Evolutionary conservation across 306 rosid genomes (phyloP), one percentile per base, ranked within the genome.

Genomic region (Ziziphus jujuba): DNA sequence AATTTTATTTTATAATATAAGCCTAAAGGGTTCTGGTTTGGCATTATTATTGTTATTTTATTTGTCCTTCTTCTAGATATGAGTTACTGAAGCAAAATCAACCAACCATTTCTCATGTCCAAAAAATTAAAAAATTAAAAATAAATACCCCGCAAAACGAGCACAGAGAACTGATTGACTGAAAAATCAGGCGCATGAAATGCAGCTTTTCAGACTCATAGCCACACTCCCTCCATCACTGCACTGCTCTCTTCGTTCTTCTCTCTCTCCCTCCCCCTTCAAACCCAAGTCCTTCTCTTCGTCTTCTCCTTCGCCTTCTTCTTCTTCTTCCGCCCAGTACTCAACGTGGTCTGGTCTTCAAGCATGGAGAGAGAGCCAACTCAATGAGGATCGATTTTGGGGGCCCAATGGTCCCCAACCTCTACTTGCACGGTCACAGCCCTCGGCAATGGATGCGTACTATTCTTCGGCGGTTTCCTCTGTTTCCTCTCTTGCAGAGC

Each of bases 401-500:
- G 97, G 98, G 53, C 75, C 74, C 65, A 64, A 73, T 7, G 95
- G 87, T 43, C 97, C 98, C 0, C 68, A 82, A 66, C 71, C 80
- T 25, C 69, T 51, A 49, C 47, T 60, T 6, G 77, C 11, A 17
- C 67, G 45, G 36, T 50, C 81, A 17, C 47, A 55, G 31, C 14
- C 67, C 5, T 67, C 60, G 7, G 19, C 63, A 5, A 3, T 17
- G 25, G 54, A 73, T 38, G 14, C 24, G 14, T 2, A 7, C 38
- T 62, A 74, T 10, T 15, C 49, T 49, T 73, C 77, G 53, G 71
- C 79, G 4, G 72, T 25, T 3, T 61, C 81, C 14, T 59, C 84
- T 16, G 86, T 87, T 75, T 82, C 85, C 34, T 84, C 96, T 2
- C 83, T 90, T 67, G 87, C 97, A 0, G 96, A 93, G 79, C 75